These are phyloP conservation scores for Gigaspora rosea DNA, from an alignment of 192 early-diverging fungal species.

Conservation along the genomic window DNA sequence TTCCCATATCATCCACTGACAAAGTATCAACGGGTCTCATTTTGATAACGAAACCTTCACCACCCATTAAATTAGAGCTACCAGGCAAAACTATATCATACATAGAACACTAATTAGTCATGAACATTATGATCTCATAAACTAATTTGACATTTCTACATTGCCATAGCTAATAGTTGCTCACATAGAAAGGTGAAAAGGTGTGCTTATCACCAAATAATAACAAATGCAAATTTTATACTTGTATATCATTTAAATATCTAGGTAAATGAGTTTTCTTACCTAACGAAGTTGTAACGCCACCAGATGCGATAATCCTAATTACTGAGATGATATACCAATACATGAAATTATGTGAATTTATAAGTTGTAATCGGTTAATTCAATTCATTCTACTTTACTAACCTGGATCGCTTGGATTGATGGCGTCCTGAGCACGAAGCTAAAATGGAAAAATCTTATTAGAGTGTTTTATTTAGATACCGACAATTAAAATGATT, in stretches of 20 bases:
- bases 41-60: conserved; percentile 73
- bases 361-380: not conserved
- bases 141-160: too few species aligned
- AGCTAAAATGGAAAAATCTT: not conserved
- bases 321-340: conserved; percentile 37
- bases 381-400: conserved; percentile 3
- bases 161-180: too few species aligned
- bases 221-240: not conserved
- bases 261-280: not conserved
- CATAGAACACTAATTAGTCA: too few species aligned
- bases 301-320: conserved; percentile 62
- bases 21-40: conserved; percentile 52
- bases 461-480: too few species aligned
- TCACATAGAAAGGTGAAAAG: not conserved
- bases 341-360: not conserved
- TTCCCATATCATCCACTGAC: conserved; percentile 66
- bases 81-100: conserved; percentile 62
- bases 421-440: conserved; percentile 68
- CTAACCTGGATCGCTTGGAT: conserved; percentile 60
- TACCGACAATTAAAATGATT: too few species aligned
- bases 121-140: too few species aligned
- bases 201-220: not conserved
- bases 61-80: conserved; percentile 76
- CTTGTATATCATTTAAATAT: too few species aligned
- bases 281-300: conserved; percentile 68